These are phyloP conservation scores for Amorphotheca resinae DNA, from an alignment of 495 filamentous ascomycete species.

Conservation along the genomic window DNA sequence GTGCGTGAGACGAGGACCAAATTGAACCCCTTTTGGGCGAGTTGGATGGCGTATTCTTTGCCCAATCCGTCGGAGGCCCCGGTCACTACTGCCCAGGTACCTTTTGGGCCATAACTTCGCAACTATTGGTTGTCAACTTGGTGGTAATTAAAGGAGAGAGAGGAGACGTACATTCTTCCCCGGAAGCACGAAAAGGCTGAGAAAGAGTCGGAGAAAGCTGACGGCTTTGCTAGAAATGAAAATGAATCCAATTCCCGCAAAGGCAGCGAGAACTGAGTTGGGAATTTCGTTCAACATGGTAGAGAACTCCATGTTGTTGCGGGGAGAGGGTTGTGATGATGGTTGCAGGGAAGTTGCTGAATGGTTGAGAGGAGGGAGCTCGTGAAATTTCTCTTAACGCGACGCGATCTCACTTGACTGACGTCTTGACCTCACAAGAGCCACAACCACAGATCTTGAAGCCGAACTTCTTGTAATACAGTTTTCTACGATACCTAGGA, in stretches of 20 bases:
- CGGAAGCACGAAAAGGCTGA: constrained; percentile 65
- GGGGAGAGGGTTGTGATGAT: not conserved
- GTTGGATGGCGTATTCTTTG: constrained; percentile 87
- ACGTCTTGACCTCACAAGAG: not conserved
- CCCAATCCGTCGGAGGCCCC: constrained; percentile 95
- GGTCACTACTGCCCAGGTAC: constrained; percentile 89
- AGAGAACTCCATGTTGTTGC: not conserved
- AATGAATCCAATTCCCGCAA: constrained; percentile 41
- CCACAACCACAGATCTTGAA: no score
- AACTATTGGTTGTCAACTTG: constrained; percentile 40
- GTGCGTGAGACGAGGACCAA: constrained; percentile 89
- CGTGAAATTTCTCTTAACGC: no score
- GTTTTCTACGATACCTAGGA: no score
- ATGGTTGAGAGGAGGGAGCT: no score
- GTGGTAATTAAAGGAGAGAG: not conserved
- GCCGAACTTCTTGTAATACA: no score
- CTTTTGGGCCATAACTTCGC: constrained; percentile 77
- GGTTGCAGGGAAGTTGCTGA: no score
- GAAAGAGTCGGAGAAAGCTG: constrained; percentile 50
- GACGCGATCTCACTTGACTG: no score
- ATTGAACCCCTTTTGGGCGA: constrained; percentile 88
- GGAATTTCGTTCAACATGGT: constrained; percentile 9
- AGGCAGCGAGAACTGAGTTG: constrained; percentile 1
- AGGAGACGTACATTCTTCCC: constrained; percentile 38
- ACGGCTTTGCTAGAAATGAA: constrained; percentile 43